Conservation (phyloP, 1,139 yeast genomes). For the Yarrowia galli region DNA sequence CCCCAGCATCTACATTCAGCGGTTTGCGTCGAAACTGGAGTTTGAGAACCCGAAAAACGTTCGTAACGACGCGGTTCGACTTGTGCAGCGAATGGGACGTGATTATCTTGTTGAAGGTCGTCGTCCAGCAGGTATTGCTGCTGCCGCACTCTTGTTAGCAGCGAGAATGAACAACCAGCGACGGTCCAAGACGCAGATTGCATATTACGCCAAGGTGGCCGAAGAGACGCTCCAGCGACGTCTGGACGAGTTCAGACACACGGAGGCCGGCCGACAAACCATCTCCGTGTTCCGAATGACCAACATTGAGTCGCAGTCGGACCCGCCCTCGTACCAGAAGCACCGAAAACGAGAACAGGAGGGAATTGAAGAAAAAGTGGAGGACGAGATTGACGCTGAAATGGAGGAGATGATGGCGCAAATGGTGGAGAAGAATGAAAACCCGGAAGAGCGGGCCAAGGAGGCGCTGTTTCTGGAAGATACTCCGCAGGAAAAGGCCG, state of each 20-base stretch:
- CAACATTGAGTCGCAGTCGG: conserved; percentile 58
- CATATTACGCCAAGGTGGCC: conserved; percentile 94
- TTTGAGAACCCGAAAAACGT: conserved; percentile 72
- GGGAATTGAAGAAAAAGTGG: conserved; percentile 40
- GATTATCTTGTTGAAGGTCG: conserved; percentile 98
- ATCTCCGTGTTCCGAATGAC: conserved; percentile 72
- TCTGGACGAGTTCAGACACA: conserved; percentile 82
- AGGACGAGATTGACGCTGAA: conserved; percentile 36
- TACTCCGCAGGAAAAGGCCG: conserved; percentile 41
- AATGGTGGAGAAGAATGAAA: conserved; percentile 35
- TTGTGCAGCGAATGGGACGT: conserved; percentile 88
- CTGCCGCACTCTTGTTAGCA: conserved; percentile 91
- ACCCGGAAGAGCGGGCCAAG: conserved; percentile 39
- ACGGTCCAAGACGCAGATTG: conserved; percentile 91
- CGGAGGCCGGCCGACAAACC: conserved; percentile 76
- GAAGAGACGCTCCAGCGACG: conserved; percentile 92
- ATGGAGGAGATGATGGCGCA: conserved; percentile 39
- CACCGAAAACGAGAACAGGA: conserved; percentile 48
- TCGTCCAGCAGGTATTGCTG: conserved; percentile 98
- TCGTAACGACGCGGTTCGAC: conserved; percentile 80
- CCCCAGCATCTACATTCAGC: conserved; percentile 91
- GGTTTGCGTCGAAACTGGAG: conserved; percentile 86
- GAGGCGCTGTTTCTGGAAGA: conserved; percentile 42
- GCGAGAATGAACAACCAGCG: conserved; percentile 96
- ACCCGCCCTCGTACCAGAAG: conserved; percentile 80